Conservation (phyloP, 2,329 filamentous ascomycete genomes). For the Trichoderma endophyticum region DNA sequence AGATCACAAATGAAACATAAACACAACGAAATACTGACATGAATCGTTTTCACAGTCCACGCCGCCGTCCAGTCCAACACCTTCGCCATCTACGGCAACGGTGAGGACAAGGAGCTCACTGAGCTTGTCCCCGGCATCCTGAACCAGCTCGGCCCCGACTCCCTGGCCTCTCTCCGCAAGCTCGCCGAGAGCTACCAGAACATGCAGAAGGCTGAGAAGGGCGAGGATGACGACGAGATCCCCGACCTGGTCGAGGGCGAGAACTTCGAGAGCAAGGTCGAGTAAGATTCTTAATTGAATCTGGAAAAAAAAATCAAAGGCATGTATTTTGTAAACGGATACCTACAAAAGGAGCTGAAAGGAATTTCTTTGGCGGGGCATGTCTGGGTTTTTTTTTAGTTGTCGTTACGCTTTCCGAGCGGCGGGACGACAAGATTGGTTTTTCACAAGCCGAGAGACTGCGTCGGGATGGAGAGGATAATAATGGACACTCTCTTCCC, state of each 20-base stretch:
- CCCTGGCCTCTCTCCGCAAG: slow-evolving; percentile 94
- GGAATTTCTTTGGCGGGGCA: slow-evolving; percentile 1
- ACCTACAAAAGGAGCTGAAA: slow-evolving; percentile 1
- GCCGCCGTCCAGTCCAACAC: slow-evolving; percentile 97
- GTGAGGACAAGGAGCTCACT: slow-evolving; percentile 99
- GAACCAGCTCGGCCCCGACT: slow-evolving; percentile 98
- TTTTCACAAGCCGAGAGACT: slow-evolving; percentile 14
- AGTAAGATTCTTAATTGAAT: slow-evolving; percentile 51
- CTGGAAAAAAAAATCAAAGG: neutral
- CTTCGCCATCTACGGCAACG: slow-evolving; percentile 98
- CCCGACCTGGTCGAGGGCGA: slow-evolving; percentile 94
- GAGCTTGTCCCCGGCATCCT: slow-evolving; percentile 99
- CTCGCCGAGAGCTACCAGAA: slow-evolving; percentile 99
- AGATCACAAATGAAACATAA: neutral
- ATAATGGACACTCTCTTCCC: slow-evolving; percentile 18
- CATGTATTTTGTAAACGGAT: slow-evolving; percentile 16
- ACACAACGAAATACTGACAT: neutral
- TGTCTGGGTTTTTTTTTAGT: slow-evolving; percentile 5
- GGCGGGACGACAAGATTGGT: slow-evolving; percentile 13
- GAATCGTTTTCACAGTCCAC: slow-evolving; percentile 63
- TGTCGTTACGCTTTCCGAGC: neutral
- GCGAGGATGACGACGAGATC: slow-evolving; percentile 89
- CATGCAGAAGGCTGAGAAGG: slow-evolving; percentile 91
- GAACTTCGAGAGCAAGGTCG: slow-evolving; percentile 97
- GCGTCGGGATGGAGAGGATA: slow-evolving; percentile 12